Evolutionary conservation across 352 stramenopile genomes (phyloP).

Genomic region (Phytophthora europaea): DNA sequence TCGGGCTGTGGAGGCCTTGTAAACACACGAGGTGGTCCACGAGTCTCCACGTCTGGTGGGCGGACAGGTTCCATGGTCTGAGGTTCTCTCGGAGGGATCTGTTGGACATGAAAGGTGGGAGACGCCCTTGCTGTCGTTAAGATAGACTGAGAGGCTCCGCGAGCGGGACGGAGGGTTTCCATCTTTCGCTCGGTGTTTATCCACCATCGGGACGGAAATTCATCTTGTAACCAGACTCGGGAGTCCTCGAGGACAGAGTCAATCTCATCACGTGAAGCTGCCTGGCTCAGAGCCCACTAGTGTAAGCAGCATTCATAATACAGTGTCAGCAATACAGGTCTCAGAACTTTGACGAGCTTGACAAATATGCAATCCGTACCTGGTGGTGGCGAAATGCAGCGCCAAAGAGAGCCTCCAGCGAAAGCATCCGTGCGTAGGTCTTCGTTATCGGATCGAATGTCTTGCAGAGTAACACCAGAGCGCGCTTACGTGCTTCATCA

Average conservation of each 20-base stretch:
- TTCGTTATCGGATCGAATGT: slow-evolving; percentile 75
- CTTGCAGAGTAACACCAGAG: slow-evolving; percentile 75
- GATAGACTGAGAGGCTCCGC: slow-evolving; percentile 10
- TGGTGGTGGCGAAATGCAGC: slow-evolving; percentile 70
- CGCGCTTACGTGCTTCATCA: slow-evolving; percentile 72
- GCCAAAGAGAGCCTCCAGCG: slow-evolving; percentile 64
- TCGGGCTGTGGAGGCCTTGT: slow-evolving; percentile 4
- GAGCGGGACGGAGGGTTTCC: neutral
- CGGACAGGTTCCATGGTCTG: slow-evolving; percentile 25
- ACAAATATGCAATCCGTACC: slow-evolving; percentile 22
- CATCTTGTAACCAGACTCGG: slow-evolving; percentile 49
- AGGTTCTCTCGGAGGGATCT: slow-evolving; percentile 34
- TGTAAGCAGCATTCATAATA: neutral
- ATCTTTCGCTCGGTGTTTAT: slow-evolving; percentile 37
- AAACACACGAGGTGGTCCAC: slow-evolving; percentile 38
- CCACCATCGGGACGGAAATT: slow-evolving; percentile 70
- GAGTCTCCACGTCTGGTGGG: slow-evolving; percentile 19
- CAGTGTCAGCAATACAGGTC: neutral
- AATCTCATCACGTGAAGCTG: slow-evolving; percentile 43
- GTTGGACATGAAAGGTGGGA: slow-evolving; percentile 30
- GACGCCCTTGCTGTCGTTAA: slow-evolving; percentile 8
- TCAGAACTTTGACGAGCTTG: neutral
- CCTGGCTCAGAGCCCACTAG: slow-evolving; percentile 66
- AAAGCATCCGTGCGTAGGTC: slow-evolving; percentile 71
- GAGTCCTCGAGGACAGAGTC: slow-evolving; percentile 42